A percentile compares a stretch with the other conserved stretches of the same genome.
These are phyloP conservation scores for Salix exigua DNA, from an alignment of 345 rosid genomes.

Conservation along the genomic window DNA sequence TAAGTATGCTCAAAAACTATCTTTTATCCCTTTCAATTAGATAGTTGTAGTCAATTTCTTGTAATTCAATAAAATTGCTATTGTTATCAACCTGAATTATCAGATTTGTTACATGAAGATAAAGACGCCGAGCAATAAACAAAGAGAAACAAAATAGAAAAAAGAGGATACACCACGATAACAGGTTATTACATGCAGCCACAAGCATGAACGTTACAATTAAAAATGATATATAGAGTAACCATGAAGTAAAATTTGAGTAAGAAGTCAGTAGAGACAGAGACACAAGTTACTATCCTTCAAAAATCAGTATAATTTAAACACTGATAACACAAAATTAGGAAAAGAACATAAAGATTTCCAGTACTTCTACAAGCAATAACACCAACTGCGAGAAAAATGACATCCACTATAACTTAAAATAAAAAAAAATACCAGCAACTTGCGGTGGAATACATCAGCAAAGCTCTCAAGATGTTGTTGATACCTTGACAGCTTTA, in stretches of 20 bases:
- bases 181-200: no score
- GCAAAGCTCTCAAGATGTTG: constrained; percentile 11
- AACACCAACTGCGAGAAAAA: not conserved
- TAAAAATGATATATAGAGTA: not conserved
- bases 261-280: not conserved
- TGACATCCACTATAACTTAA: not conserved
- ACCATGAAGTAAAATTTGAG: not conserved
- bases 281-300: not conserved
- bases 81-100: not conserved
- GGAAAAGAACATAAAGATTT: not conserved
- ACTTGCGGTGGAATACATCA: not conserved
- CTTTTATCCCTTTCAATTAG: not conserved
- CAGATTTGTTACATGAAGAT: not conserved
- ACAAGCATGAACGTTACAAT: no score
- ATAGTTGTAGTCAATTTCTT: not conserved
- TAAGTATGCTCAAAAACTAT: not conserved
- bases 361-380: not conserved
- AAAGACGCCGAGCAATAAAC: no score
- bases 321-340: not conserved
- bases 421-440: not conserved
- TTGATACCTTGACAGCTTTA: constrained; percentile 21
- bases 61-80: not conserved
- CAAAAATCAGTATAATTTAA: not conserved
- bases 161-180: no score
- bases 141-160: no score